Evolutionary conservation across 129 eudicot genomes (phyloP).

Genomic region (Escallonia rubra): DNA sequence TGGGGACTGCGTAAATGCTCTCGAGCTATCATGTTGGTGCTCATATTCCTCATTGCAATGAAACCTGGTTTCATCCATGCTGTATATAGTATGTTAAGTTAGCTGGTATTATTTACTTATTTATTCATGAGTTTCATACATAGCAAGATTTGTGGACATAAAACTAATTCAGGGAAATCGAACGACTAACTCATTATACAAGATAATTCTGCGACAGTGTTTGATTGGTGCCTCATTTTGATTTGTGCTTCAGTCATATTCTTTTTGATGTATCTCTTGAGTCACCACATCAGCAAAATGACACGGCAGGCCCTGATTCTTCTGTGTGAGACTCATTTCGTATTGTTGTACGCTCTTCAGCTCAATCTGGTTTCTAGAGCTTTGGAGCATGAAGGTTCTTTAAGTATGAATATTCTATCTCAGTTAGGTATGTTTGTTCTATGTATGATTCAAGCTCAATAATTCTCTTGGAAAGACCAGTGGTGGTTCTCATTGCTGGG

Average conservation of each 20-base stretch:
- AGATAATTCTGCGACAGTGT: constrained; percentile 4
- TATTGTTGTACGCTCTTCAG: constrained; percentile 82
- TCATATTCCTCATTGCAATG: constrained; percentile 85
- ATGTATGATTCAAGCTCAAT: too few species aligned
- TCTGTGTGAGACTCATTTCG: constrained; percentile 95
- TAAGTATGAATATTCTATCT: constrained; percentile 61
- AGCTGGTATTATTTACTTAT: constrained; percentile 2
- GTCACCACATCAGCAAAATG: constrained; percentile 65
- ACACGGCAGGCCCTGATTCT: constrained; percentile 72
- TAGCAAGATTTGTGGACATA: background rate
- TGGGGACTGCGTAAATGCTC: constrained; percentile 89
- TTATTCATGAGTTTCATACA: background rate
- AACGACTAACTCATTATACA: background rate
- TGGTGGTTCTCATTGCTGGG: background rate
- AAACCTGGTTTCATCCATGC: constrained; percentile 98
- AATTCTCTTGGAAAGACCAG: background rate
- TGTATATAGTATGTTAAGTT: constrained; percentile 62
- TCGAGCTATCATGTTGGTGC: constrained; percentile 76
- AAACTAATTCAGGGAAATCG: too few species aligned
- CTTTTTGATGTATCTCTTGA: constrained; percentile 83
- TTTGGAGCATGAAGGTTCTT: constrained; percentile 55
- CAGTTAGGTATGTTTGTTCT: constrained; percentile 64
- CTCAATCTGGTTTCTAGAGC: constrained; percentile 57
- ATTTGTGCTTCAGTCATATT: constrained; percentile 77
- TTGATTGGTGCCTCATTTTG: constrained; percentile 16